These are phyloP conservation scores for Plasmodium knowlesi DNA, from an alignment of 169 alveolate species.

Conservation along the genomic window DNA sequence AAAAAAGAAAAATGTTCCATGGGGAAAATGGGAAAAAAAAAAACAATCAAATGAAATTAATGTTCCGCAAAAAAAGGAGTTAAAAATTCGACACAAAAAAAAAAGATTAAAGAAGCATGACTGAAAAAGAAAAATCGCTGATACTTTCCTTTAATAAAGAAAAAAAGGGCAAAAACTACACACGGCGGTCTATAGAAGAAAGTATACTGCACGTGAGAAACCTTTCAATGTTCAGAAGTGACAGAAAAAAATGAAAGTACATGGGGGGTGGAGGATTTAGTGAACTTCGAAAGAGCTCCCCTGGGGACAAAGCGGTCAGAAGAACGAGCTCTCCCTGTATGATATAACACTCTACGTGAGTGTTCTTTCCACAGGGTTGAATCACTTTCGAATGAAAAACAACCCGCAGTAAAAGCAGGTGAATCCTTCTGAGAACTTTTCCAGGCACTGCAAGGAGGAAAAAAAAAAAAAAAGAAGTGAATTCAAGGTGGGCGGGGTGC, in stretches of 20 bases:
- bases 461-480: neutral
- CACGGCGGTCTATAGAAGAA: too few relatives aligned
- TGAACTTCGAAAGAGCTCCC: neutral
- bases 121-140: too few relatives aligned
- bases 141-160: too few relatives aligned
- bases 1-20: too few relatives aligned
- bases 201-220: neutral
- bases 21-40: too few relatives aligned
- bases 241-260: neutral
- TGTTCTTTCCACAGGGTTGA: neutral
- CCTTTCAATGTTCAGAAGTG: neutral
- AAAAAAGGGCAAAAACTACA: neutral
- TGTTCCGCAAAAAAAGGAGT: too few relatives aligned
- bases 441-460: slow-evolving; percentile 32
- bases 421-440: slow-evolving; percentile 43
- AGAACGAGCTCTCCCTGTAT: neutral
- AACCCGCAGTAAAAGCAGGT: slow-evolving; percentile 72
- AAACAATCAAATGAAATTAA: too few relatives aligned
- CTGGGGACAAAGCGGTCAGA: too few relatives aligned
- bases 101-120: too few relatives aligned
- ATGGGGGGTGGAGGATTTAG: neutral
- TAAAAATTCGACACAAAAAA: too few relatives aligned
- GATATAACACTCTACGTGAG: neutral
- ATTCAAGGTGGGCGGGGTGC: too few relatives aligned
- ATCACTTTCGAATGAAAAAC: slow-evolving; percentile 24